phyloP scores from a whole-genome alignment of 495 filamentous ascomycete species.

The Neurospora cerealis region DNA sequence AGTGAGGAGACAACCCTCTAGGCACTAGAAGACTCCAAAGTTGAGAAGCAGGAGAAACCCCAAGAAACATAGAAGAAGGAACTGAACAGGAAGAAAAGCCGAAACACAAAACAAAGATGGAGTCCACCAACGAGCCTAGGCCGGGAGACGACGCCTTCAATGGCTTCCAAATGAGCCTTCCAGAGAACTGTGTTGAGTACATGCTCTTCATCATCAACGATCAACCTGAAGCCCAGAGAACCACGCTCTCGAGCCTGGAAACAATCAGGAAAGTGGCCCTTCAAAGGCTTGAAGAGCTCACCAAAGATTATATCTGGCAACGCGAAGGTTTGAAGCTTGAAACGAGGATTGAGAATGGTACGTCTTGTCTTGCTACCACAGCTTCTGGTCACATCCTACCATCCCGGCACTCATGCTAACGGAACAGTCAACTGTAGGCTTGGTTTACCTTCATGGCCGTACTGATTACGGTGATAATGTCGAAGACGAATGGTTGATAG shows the following conservation, averaged over 20 bases:
- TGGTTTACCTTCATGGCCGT: conserved; percentile 51
- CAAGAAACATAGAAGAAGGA: background rate
- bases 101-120: conserved; percentile 7
- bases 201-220: conserved; percentile 61
- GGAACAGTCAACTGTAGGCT: conserved; percentile 14
- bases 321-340: conserved; percentile 61
- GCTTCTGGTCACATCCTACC: background rate
- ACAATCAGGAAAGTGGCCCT: conserved; percentile 58
- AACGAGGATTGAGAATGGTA: conserved; percentile 49
- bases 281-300: conserved; percentile 48
- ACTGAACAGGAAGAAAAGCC: background rate
- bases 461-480: conserved; percentile 88
- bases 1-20: background rate
- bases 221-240: conserved; percentile 38
- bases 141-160: conserved; percentile 39
- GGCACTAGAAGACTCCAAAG: background rate
- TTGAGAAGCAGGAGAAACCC: background rate
- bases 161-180: conserved; percentile 62
- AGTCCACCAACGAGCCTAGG: conserved; percentile 13
- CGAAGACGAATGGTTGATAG: conserved; percentile 95
- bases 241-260: conserved; percentile 45
- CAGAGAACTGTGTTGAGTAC: conserved; percentile 87
- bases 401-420: background rate
- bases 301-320: conserved; percentile 93
- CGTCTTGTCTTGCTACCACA: conserved; percentile 6